Conservation (phyloP, 106 monocot genomes). For the Amphibolis antarctica region DNA sequence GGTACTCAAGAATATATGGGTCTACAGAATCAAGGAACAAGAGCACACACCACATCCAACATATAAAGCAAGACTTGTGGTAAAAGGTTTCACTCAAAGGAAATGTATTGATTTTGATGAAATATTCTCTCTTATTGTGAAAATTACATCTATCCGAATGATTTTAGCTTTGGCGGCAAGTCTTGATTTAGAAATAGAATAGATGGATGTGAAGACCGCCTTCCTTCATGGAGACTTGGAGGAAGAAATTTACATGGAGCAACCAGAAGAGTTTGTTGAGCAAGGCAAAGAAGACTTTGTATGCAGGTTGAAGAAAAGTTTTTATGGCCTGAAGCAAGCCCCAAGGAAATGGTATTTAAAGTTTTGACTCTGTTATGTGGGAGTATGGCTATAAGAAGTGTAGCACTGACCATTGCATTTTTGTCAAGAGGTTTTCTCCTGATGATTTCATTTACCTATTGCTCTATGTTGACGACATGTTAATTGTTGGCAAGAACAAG, state of each 20-base stretch:
- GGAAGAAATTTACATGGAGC: constrained; percentile 11
- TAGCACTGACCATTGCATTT: constrained; percentile 9
- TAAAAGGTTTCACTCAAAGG: constrained; percentile 1
- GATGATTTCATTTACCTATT: constrained; percentile 14
- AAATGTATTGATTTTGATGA: constrained; percentile 10
- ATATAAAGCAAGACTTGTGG: background rate
- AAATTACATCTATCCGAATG: constrained; percentile 7
- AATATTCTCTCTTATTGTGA: constrained; percentile 11
- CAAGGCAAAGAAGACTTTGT: constrained; percentile 10
- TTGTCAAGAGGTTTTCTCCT: background rate
- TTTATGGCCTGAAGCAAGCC: constrained; percentile 11
- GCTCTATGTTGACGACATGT: constrained; percentile 15
- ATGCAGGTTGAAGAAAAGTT: constrained; percentile 13
- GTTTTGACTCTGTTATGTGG: constrained; percentile 15
- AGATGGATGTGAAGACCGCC: constrained; percentile 8
- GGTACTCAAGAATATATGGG: constrained; percentile 9
- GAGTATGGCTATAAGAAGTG: constrained; percentile 6
- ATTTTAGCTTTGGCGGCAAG: constrained; percentile 1
- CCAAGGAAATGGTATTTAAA: constrained; percentile 12
- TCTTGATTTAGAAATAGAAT: constrained; percentile 5
- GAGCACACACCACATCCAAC: background rate
- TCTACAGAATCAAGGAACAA: background rate
- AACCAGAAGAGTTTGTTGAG: background rate
- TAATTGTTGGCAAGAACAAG: constrained; percentile 1
- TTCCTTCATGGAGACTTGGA: constrained; percentile 8